Base-by-base conservation (phyloP, 2,329 filamentous ascomycete species). In the Setomelanomma holmii region DNA sequence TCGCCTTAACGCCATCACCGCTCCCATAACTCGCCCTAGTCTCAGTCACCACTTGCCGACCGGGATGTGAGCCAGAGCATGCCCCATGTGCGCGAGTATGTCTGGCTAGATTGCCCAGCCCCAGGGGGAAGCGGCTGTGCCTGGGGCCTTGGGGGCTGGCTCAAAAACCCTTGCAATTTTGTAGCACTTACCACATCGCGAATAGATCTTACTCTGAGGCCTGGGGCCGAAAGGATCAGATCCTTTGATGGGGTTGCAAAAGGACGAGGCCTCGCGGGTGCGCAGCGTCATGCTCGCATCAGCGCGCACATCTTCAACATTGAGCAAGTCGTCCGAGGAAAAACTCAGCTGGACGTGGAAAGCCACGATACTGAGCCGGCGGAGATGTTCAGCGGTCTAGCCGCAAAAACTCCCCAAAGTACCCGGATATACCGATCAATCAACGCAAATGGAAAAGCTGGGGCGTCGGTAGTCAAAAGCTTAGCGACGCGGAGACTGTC, bases 371-470 rank as follows among this genome's bases (percentile, higher is more conserved):
- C 27, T 35, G n/a, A 19, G 21, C 40, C 19, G 24, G 14, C 3
- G 19, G 27, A 10, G 27, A 47, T 22, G 35, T n/a, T 30, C 44
- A 36, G 34, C 20, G 30, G 43, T 33, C 33, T 16, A 39, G 34
- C 12, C 14, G 11, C 34, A n/a, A 43, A 19, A 43, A 43, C 24
- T 27, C 27, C 27, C 27, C 11, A 20, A 20, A 27, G 44, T 36
- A 42, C 21, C 27, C 38, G 45, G 45, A 34, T 34, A 34, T 33
- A 40, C 40, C 47, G 36, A 39, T 38, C 43, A 51, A 49, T 42
- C 20, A 45, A 49, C 33, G 24, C 24, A 55, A 39, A 50, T 38
- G 42, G 46, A 39, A 51, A 56, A 45, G 48, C 50, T 51, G 52
- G 36, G 41, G 53, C 43, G 45, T 24, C 47, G 52, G 40, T 43